Percentiles rank a stretch among this genome's conserved stretches.
These are phyloP conservation scores for Wickerhamomyces sp. DNA, from an alignment of 1,139 yeast genomes.

Conservation along the genomic window DNA sequence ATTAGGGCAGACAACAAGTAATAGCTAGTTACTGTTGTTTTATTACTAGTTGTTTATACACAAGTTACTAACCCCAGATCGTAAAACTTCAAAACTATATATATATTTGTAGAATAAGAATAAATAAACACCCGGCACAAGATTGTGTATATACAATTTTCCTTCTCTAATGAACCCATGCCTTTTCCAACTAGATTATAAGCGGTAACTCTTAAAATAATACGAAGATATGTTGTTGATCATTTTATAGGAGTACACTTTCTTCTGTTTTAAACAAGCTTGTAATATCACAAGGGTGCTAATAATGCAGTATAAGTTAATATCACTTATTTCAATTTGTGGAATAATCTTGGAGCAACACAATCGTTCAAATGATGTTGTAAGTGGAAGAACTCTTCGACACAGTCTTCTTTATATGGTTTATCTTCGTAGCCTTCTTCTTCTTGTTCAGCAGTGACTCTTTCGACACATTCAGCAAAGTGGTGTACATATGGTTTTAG, in stretches of 20 bases:
- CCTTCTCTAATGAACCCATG: not conserved
- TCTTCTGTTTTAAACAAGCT: no score
- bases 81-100: no score
- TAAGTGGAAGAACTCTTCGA: conserved; percentile 90
- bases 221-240: no score
- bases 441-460: conserved; percentile 78
- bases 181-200: not conserved
- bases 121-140: not conserved
- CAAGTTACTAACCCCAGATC: no score
- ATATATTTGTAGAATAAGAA: no score
- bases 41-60: no score
- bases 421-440: conserved; percentile 69
- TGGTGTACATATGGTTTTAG: conserved; percentile 75
- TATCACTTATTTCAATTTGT: conserved; percentile 67
- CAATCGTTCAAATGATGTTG: conserved; percentile 85
- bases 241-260: no score
- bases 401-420: conserved; percentile 82
- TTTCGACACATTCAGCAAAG: conserved; percentile 84
- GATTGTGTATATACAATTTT: not conserved
- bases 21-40: no score
- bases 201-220: no score
- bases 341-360: conserved; percentile 80
- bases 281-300: no score
- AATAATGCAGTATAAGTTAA: no score
- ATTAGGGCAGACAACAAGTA: no score